Evolutionary conservation across 176 grass and related monocot genomes (phyloP).

Genomic region (Paspalum notatum): DNA sequence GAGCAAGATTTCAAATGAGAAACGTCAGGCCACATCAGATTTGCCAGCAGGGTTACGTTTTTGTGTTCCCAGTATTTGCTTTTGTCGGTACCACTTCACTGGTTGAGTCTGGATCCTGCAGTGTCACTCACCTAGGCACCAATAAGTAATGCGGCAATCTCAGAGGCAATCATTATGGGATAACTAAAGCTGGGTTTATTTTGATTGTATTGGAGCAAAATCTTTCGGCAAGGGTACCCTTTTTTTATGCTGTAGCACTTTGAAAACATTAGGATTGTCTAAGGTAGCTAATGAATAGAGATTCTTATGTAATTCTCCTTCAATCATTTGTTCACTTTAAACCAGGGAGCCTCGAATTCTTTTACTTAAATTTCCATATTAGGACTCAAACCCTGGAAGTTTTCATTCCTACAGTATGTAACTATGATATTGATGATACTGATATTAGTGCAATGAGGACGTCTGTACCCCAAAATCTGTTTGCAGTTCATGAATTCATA

Average conservation of each 20-base stretch:
- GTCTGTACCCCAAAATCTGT: neutral
- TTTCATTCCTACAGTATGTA: neutral
- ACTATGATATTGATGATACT: neutral
- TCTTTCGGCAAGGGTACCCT: neutral
- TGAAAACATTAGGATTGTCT: neutral
- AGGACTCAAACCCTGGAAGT: neutral
- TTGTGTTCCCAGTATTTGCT: no score
- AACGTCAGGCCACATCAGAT: neutral
- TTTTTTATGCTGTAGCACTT: neutral
- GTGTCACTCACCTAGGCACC: neutral
- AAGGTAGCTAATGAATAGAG: neutral
- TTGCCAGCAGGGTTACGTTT: no score
- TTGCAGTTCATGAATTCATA: neutral
- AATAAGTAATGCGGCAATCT: no score
- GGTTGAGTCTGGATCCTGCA: no score
- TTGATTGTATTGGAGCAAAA: neutral
- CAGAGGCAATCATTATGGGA: neutral
- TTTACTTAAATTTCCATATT: neutral
- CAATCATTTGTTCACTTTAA: neutral
- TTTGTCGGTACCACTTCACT: no score
- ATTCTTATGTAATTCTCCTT: neutral
- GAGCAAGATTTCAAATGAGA: conserved; percentile 2
- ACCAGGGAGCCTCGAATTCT: neutral
- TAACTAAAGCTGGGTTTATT: no score
- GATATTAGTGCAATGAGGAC: neutral